Evolutionary conservation across 441 rosid genomes (phyloP), one percentile per base, ranked within the genome.

Genomic region (Breynia disticha): DNA sequence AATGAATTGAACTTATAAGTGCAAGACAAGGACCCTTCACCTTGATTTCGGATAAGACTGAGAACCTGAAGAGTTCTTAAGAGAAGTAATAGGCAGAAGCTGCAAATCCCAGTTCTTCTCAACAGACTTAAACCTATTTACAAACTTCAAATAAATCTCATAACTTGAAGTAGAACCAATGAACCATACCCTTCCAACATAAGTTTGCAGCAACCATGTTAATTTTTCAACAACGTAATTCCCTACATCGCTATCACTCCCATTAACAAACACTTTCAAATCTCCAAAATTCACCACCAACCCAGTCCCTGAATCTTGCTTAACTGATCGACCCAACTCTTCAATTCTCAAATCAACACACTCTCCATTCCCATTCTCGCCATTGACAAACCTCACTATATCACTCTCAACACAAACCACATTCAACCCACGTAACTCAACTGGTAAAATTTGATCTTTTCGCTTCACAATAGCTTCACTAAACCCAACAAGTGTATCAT

Each of bases 51-150:
- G 85, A 50, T 59, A 64, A 17, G 84, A 71, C 48, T 71, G 80
- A 45, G 80, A 64, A 72, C 62, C 50, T 18, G 72, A 67, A 46
- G 67, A 59, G 60, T 75, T 54, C 47, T 64, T 70, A 52, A 74
- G 67, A 43, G 87, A 68, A 53, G 87, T 69, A 47, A 86, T 79
- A 16, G 82, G 90, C 68, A 89, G 69, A 62, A 86, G 64, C 77
- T 82, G 84, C 79, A 86, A 57, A 56, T 83, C 83, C 97, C 95
- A 89, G 22, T 86, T 83, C 45, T 82, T 80, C 63, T 80, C 95
- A 41, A 77, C 58, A 0, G 54, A 63, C 2, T 84, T 86, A 68
- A 77, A 89, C 68, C 72, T 83, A 16, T 8, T 67, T 54, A 67
- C 49, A 63, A 82, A 77, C 66, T 76, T 75, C 70, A 64, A 71